Base-by-base conservation (phyloP, 2,329 filamentous ascomycete genomes). In the Neopestalotiopsis clavispora region DNA sequence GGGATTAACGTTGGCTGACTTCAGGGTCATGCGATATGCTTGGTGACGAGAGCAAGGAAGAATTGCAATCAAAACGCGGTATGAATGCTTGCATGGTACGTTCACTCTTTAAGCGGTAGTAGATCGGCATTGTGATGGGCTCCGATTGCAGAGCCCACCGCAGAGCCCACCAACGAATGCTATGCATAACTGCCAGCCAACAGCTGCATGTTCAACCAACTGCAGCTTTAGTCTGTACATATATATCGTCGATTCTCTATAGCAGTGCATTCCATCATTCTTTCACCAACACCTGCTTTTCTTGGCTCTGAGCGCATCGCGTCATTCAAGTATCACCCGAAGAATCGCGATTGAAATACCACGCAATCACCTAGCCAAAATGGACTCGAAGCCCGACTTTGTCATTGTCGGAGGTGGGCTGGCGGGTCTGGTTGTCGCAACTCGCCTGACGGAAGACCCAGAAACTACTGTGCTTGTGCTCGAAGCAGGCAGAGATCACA, bases 401-500 rank as follows among this genome's bases (percentile, higher is more conserved):
- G n/a, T 62, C 1, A 62, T 62, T 40, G 59, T 62, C 7, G 59
- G 59, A 20, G 59, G 59, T 40, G 59, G 59, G 14, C n/a, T 40
- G 28, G 59, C 59, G 4, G 59, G 59, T 13, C 59, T 62, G 17
- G 59, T 40, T 32, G 32, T 62, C 23, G 59, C 59, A 17, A 32
- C 59, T 20, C 59, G 59, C n/a, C 17, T 62, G n/a, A 40, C 59
- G 3, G 59, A 62, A 32, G 34, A 62, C 40, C 59, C 59, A 34
- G 17, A 77, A 42, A 68, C 83, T 69, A 74, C 75, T 4, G 79
- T 88, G 20, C 80, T 79, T 9, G 81, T 85, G 0, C 75, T 85
- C 23, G 83, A 85, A 73, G 84, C 83, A 32, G 83, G 83, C 0
- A 66, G 70, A 2, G 56, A 58, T 30, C 20, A 58, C 20, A 58